These are phyloP conservation scores for Exophiala oligosperma DNA, from an alignment of 2,329 filamentous ascomycete genomes.

Conservation along the genomic window DNA sequence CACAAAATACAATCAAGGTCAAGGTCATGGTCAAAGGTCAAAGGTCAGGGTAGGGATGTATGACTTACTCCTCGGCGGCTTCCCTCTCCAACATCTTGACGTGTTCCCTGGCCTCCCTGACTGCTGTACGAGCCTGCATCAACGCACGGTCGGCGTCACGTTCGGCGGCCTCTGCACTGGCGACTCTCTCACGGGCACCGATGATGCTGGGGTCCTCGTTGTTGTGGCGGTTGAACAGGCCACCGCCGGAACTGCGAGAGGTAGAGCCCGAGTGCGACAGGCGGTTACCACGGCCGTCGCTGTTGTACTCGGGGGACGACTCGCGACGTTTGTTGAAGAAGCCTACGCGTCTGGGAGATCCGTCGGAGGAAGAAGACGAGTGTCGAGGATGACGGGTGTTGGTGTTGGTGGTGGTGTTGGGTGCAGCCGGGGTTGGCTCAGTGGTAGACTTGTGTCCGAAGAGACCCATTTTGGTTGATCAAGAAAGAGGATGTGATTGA, in stretches of 20 bases:
- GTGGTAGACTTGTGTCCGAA: conserved; percentile 26
- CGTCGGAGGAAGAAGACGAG: conserved; percentile 14
- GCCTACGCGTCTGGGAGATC: conserved; percentile 8
- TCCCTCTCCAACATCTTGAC: conserved; percentile 65
- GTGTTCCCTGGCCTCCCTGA: conserved; percentile 63
- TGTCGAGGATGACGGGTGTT: conserved; percentile 23
- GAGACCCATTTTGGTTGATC: conserved; percentile 22
- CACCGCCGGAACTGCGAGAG: conserved; percentile 25
- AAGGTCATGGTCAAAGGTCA: background rate
- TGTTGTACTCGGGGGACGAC: conserved; percentile 29
- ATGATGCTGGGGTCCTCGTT: conserved; percentile 62
- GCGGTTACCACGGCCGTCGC: conserved; percentile 17
- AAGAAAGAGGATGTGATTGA: background rate
- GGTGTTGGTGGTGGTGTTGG: conserved; percentile 14
- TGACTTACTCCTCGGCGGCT: conserved; percentile 58
- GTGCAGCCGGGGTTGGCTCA: conserved; percentile 18
- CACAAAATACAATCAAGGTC: background rate
- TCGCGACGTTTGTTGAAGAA: conserved; percentile 22
- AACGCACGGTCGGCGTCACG: conserved; percentile 65
- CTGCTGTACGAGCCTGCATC: conserved; percentile 57
- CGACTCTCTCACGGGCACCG: conserved; percentile 61
- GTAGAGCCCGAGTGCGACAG: conserved; percentile 26
- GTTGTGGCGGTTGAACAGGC: conserved; percentile 44
- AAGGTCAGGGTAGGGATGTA: background rate
- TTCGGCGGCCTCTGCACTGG: conserved; percentile 64